phyloP scores from a whole-genome alignment of 345 rosid species.

The Kernera saxatilis region DNA sequence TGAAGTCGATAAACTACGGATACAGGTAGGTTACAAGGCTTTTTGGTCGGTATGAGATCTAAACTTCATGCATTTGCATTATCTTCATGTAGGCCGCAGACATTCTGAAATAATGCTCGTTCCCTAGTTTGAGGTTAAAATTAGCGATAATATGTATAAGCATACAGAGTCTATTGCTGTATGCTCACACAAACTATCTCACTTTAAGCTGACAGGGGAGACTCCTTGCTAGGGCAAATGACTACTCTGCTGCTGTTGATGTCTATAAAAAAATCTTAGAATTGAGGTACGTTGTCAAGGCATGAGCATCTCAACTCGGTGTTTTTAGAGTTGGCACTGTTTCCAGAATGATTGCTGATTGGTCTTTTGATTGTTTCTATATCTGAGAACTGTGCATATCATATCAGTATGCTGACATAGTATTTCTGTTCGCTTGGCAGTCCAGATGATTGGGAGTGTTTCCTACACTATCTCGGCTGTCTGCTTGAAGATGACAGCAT shows the following conservation, averaged over 20 bases:
- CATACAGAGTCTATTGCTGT: background rate
- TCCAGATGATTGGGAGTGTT: slow-evolving; percentile 99
- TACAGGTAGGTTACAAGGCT: slow-evolving; percentile 64
- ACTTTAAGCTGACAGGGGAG: slow-evolving; percentile 98
- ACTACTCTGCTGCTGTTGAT: slow-evolving; percentile 55
- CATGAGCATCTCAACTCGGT: background rate
- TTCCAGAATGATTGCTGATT: background rate
- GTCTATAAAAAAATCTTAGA: slow-evolving; percentile 71
- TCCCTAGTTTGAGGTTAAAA: background rate
- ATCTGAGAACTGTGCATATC: slow-evolving; percentile 5
- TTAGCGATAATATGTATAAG: background rate
- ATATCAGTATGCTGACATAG: slow-evolving; percentile 27
- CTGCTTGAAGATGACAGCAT: slow-evolving; percentile 79
- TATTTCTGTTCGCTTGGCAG: slow-evolving; percentile 47
- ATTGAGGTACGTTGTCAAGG: slow-evolving; percentile 50
- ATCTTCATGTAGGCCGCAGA: background rate
- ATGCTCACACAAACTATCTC: slow-evolving; percentile 29
- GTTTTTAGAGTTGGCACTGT: background rate
- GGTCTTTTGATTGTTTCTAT: background rate
- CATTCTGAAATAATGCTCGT: background rate
- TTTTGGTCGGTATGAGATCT: background rate
- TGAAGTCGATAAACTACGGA: slow-evolving; percentile 82
- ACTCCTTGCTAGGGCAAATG: slow-evolving; percentile 47
- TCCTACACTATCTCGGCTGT: slow-evolving; percentile 85
- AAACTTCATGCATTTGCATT: background rate